phyloP scores from a whole-genome alignment of 2,329 filamentous ascomycete species.

The Diaporthe sp. region DNA sequence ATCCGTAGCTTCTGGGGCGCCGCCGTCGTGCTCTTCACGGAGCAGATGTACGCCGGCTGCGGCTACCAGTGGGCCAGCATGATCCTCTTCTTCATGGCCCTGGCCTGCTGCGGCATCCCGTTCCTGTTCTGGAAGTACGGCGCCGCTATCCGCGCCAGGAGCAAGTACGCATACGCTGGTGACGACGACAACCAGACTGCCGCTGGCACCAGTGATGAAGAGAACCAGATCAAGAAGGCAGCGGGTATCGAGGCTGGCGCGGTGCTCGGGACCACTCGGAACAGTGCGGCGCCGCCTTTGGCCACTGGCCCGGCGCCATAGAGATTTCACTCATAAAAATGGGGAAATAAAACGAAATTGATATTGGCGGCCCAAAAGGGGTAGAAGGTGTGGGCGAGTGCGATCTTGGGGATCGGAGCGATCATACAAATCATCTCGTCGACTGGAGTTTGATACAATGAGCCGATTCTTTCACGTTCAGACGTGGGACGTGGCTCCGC shows the following conservation, averaged over 20 bases:
- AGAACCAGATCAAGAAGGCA: slow-evolving; percentile 48
- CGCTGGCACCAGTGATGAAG: slow-evolving; percentile 51
- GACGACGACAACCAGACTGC: slow-evolving; percentile 60
- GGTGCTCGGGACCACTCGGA: slow-evolving; percentile 10
- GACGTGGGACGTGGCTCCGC: background rate
- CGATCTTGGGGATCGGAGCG: background rate
- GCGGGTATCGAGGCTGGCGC: slow-evolving; percentile 28
- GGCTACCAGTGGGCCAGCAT: slow-evolving; percentile 83
- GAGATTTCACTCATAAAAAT: background rate
- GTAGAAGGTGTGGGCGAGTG: background rate
- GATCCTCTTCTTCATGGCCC: slow-evolving; percentile 79
- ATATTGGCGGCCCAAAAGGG: too few relatives aligned
- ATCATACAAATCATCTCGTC: background rate
- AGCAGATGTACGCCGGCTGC: slow-evolving; percentile 82
- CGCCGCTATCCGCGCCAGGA: slow-evolving; percentile 76
- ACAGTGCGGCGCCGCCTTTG: slow-evolving; percentile 11
- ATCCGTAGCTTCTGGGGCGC: slow-evolving; percentile 87
- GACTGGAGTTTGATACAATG: background rate
- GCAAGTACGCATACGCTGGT: slow-evolving; percentile 80
- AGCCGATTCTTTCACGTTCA: background rate
- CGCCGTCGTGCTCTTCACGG: slow-evolving; percentile 81
- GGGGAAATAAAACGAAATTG: background rate
- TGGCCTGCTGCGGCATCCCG: slow-evolving; percentile 86
- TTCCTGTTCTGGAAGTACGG: slow-evolving; percentile 87
- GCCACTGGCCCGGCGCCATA: slow-evolving; percentile 26